Evolutionary conservation across 2,329 filamentous ascomycete species (phyloP).

Genomic region (Claviceps sp.): DNA sequence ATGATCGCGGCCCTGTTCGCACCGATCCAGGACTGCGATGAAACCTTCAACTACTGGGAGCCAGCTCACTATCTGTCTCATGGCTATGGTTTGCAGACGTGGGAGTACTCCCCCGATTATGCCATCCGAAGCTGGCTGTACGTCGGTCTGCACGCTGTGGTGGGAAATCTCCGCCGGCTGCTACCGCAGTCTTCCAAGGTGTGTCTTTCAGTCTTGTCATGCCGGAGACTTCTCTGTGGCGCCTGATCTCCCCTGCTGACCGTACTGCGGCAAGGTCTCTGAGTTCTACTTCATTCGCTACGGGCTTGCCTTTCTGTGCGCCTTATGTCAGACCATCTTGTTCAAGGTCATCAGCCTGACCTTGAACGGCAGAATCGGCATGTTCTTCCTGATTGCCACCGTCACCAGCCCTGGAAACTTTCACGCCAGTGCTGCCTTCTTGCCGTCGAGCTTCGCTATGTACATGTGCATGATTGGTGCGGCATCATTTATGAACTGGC

Average conservation of each 20-base stretch:
- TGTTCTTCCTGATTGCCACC: constrained; percentile 69
- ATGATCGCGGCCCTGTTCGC: constrained; percentile 65
- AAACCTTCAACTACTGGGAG: constrained; percentile 99
- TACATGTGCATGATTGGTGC: constrained; percentile 79
- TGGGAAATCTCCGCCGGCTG: constrained; percentile 54
- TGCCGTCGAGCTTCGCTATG: constrained; percentile 96
- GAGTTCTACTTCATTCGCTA: constrained; percentile 86
- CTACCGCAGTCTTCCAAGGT: constrained; percentile 49
- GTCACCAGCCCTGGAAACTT: constrained; percentile 83
- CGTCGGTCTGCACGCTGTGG: constrained; percentile 60
- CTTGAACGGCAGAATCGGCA: constrained; percentile 69
- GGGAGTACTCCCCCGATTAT: constrained; percentile 95
- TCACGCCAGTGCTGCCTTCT: constrained; percentile 71
- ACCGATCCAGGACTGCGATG: constrained; percentile 95
- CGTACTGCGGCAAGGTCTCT: constrained; percentile 29
- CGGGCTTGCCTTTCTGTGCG: constrained; percentile 60
- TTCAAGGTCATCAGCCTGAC: constrained; percentile 65
- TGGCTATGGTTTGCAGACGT: constrained; percentile 88
- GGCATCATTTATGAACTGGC: constrained; percentile 83
- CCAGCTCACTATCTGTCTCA: constrained; percentile 88
- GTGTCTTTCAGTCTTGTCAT: not conserved
- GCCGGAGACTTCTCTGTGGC: not conserved
- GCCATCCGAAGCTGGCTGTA: constrained; percentile 95
- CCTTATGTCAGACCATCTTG: constrained; percentile 68
- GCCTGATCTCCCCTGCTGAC: not conserved